Evolutionary conservation across 805 yeast species (phyloP), one percentile per base, ranked within the genome.

Genomic region (Schwanniomyces vanrijiae): DNA sequence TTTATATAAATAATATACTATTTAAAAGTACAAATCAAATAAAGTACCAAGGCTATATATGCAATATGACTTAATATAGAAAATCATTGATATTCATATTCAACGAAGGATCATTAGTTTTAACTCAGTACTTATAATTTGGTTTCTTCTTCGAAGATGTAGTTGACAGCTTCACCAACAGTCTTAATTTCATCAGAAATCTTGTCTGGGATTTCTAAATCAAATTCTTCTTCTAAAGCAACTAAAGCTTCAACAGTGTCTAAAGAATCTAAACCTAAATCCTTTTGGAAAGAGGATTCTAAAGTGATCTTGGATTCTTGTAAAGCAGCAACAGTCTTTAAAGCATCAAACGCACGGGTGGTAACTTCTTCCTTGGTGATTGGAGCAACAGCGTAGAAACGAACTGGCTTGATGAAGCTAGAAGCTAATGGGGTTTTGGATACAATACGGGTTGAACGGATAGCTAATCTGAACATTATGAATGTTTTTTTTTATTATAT

Each of bases 171-270:
- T 75, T 91, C 96, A 58, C 89, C 90, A 55, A 94, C 94, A 47
- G 96, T 88, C 76, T 87, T 90, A 69, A 94, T 84, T 65, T 87
- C 91, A 66, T 92, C 97, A 46, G 97, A 94, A 59, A 89, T 88
- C 66, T 87, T 84, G 73, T 90, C 96, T 31, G 95, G 90, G 63
- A 88, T 82, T 66, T 86, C 88, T 63, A 89, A 80, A 60, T 88
- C 90, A 57, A 83, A 83, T 65, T 84, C 78, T 77, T 91, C 97
- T 77, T 92, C 99, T 62, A 92, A 85, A 48, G 96, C 96, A 69
- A 94, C 96, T 59, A 94, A 80, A 46, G 94, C 91, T 75, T 92
- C 99, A 52, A 92, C 96, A 53, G 94, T 87, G 64, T 92, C 99
- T 56, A 92, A 79, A 8, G 96, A 88, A 70, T 92, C 99, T 64